Conservation (phyloP, 176 grass and related monocot species). For the Oryza longistaminata region DNA sequence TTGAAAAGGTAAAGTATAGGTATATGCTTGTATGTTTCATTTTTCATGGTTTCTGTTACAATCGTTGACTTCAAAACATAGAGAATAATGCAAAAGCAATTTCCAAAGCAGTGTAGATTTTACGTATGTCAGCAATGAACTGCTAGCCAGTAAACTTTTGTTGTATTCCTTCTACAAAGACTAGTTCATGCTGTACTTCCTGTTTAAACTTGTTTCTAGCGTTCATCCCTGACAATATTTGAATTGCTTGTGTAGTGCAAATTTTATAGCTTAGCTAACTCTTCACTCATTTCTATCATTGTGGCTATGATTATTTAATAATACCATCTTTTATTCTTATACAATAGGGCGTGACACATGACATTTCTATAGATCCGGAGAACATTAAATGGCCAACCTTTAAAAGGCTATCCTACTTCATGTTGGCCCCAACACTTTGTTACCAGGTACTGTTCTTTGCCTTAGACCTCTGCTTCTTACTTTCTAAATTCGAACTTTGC, state of each 20-base stretch:
- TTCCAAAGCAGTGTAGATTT: conserved; percentile 8
- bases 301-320: conserved; percentile 1
- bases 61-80: not conserved
- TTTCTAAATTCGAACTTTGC: not conserved
- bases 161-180: not conserved
- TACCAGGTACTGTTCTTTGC: conserved; percentile 70
- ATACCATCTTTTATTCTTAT: conserved; percentile 1
- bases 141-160: not conserved
- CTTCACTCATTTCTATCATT: conserved; percentile 10
- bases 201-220: not conserved
- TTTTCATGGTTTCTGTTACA: not conserved
- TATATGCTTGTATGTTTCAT: not conserved
- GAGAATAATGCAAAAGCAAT: not conserved
- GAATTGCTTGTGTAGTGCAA: conserved; percentile 15
- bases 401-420: conserved; percentile 69
- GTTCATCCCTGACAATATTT: not conserved
- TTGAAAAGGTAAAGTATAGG: conserved; percentile 67
- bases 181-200: not conserved
- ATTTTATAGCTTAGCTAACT: not conserved
- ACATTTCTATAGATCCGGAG: conserved; percentile 46
- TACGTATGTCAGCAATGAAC: not conserved
- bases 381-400: conserved; percentile 62
- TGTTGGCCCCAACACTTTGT: conserved; percentile 95
- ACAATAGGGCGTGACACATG: conserved; percentile 49
- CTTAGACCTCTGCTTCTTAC: not conserved